phyloP scores from a whole-genome alignment of 176 grass and related monocot species.

The Aegilops longissima region DNA sequence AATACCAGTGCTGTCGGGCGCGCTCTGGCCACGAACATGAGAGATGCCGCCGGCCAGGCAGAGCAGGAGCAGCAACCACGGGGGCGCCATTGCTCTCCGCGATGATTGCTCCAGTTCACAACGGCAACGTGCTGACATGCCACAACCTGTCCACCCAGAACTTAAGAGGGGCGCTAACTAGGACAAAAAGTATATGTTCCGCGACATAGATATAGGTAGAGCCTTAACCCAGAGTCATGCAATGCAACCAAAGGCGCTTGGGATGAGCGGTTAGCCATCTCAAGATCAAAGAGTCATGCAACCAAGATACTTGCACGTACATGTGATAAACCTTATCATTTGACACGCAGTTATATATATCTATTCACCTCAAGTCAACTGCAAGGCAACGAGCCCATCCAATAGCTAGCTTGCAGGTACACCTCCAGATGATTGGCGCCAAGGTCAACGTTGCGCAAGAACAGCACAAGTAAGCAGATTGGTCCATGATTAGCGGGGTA shows the following conservation, averaged over 20 bases:
- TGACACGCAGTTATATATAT: not conserved
- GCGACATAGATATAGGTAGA: not conserved
- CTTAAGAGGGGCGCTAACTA: not conserved
- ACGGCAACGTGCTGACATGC: not conserved
- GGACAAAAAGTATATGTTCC: not conserved
- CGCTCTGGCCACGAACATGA: conserved; percentile 22
- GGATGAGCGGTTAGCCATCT: no score
- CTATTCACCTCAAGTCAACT: not conserved
- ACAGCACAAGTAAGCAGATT: not conserved
- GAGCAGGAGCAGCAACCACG: not conserved
- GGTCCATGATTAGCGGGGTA: not conserved
- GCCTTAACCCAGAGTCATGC: not conserved
- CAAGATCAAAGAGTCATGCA: not conserved
- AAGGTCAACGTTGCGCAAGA: not conserved
- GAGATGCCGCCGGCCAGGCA: not conserved
- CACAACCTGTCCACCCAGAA: not conserved
- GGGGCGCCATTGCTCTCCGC: not conserved
- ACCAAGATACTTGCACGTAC: not conserved
- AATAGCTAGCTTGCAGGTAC: not conserved
- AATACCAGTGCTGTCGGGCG: conserved; percentile 41
- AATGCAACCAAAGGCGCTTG: not conserved
- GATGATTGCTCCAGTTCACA: not conserved
- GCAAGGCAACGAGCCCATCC: not conserved
- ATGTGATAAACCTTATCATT: not conserved
- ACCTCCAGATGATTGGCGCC: not conserved